Percentiles rank a stretch among this genome's conserved stretches.
Evolutionary conservation across 2,329 filamentous ascomycete species (phyloP).

Genomic region (Fusarium heterosporum): DNA sequence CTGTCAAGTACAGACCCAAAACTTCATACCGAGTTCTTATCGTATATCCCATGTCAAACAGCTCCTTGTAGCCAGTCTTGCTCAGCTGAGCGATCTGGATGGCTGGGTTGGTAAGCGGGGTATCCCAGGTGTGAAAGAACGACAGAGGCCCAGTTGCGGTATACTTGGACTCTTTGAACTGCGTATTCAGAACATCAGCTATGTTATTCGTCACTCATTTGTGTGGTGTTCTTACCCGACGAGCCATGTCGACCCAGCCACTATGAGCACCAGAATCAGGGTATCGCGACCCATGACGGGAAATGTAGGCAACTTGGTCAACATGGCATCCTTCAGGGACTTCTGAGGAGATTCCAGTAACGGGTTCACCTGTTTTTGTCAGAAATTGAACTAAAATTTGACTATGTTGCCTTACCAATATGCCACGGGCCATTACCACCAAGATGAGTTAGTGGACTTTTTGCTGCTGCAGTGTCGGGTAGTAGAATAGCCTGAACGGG

Average conservation of each 20-base stretch:
- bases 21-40: constrained; percentile 57
- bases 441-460: constrained; percentile 60
- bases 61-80: constrained; percentile 72
- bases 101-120: constrained; percentile 65
- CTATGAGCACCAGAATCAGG: constrained; percentile 70
- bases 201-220: fast-evolving
- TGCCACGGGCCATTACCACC: constrained; percentile 67
- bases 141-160: constrained; percentile 63
- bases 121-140: constrained; percentile 70
- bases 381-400: background rate
- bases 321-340: constrained; percentile 68
- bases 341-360: constrained; percentile 65
- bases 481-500: constrained; percentile 46
- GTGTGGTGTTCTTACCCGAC: constrained; percentile 50
- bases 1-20: fast-evolving
- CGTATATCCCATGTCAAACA: constrained; percentile 65
- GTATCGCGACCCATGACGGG: constrained; percentile 72
- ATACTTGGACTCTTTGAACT: constrained; percentile 67
- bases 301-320: constrained; percentile 70
- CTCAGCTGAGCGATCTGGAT: constrained; percentile 70
- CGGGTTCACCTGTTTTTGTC: constrained; percentile 61
- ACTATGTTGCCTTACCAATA: constrained; percentile 53
- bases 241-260: constrained; percentile 63
- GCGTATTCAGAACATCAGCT: background rate
- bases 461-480: constrained; percentile 46